These are phyloP conservation scores for Funneliformis mosseae DNA, from an alignment of 192 early-diverging fungal genomes.

Conservation along the genomic window DNA sequence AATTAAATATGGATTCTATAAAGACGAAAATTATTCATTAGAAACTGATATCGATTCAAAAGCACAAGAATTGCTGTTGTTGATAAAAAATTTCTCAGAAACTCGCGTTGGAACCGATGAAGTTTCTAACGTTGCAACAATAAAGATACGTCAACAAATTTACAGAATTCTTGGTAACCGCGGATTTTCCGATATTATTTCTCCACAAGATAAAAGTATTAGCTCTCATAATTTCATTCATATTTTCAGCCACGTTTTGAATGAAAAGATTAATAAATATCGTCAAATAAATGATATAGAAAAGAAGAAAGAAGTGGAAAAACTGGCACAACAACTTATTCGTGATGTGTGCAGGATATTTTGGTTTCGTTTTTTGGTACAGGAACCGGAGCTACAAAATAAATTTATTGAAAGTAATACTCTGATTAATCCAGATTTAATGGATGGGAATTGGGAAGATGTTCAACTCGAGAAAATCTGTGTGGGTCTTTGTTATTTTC, in stretches of 20 bases:
- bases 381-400: background rate
- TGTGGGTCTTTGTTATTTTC: constrained; percentile 10
- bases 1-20: background rate
- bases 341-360: background rate
- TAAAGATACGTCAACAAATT: constrained; percentile 23
- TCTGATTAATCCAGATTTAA: background rate
- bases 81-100: background rate
- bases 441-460: background rate
- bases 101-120: background rate
- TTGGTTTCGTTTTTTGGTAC: background rate
- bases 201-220: background rate
- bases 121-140: background rate
- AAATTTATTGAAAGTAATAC: background rate
- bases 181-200: background rate
- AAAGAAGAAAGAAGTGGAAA: background rate
- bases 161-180: background rate
- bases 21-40: background rate
- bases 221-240: background rate
- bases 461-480: background rate
- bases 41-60: background rate
- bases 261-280: background rate
- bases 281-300: background rate
- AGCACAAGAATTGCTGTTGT: background rate
- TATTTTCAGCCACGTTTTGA: background rate
- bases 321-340: background rate